Evolutionary conservation across 495 filamentous ascomycete genomes (phyloP), one percentile per base, ranked within the genome.

Genomic region (Trypethelium eluteriae): DNA sequence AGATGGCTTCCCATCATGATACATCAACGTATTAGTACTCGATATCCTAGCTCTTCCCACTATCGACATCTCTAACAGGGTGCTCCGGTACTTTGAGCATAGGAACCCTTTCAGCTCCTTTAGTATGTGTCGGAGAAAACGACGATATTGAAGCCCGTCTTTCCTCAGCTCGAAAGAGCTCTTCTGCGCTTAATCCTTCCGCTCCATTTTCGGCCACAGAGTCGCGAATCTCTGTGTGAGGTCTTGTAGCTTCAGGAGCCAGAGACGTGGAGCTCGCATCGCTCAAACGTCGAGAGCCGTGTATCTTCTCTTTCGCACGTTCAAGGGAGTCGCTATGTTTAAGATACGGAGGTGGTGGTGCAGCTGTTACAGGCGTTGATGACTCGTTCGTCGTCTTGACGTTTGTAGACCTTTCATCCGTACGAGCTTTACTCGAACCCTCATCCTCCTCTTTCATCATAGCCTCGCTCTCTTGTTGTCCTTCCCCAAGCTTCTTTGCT

Each of bases 61-160:
- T 39, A 49, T 73, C 71, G 38, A 64, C 3, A 53, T 71, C 69
- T 61, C 39, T 65, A 9, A 73, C 38, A 12, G 72, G 72, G 46
- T 63, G 49, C 38, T 62, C 32, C 25, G 71, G 71, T 38, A 70
- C 57, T 6, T 44, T 39, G 56, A 74, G 73, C 72, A 74, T 74
- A 12, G 70, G 70, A 47, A 73, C 18, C 53, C 70, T 69, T 56
- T 59, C 53, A 9, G 5, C 53, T 35, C 18, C 32, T 36, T 25
- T 14, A 53, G 18, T 36, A 5, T 3, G 53, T 59, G 18, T 36
- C 14, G 53, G 53, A 7, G 53, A 34, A 59, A 59, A 59, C 3
- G 53, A n/a, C 32, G 53, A 59, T 6, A 35, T 32, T 7, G 53
- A 59, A 59, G 53, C 53, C 6, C 32, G n/a, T 14, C 18, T 36